These are phyloP conservation scores for Kwoniella dejecticola DNA, from an alignment of 768 basidiomycete genomes.

Conservation along the genomic window DNA sequence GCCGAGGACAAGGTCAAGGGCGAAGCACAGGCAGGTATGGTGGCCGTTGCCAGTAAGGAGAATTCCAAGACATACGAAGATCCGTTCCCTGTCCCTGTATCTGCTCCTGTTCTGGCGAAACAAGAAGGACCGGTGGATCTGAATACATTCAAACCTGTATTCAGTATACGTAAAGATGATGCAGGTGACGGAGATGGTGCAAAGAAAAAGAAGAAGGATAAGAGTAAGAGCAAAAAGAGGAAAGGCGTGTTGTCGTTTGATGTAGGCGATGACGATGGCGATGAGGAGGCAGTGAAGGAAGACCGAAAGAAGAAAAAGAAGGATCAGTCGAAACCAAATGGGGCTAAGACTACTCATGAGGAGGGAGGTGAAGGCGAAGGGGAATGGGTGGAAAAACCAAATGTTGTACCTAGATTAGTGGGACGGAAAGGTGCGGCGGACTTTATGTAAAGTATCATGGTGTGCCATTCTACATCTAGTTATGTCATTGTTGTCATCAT, in stretches of 20 bases:
- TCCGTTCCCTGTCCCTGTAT: conserved; percentile 23
- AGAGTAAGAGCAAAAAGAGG: conserved; percentile 59
- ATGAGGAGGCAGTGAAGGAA: conserved; percentile 61
- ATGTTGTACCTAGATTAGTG: conserved; percentile 49
- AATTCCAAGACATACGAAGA: not conserved
- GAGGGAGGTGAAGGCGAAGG: conserved; percentile 14
- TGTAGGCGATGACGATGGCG: conserved; percentile 59
- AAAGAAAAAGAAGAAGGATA: conserved; percentile 59
- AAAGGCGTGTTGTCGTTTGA: conserved; percentile 73
- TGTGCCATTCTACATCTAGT: too few relatives aligned
- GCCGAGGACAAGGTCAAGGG: conserved; percentile 53
- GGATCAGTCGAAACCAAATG: conserved; percentile 55
- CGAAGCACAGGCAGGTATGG: not conserved
- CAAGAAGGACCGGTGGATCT: conserved; percentile 60
- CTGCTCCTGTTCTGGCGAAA: conserved; percentile 25
- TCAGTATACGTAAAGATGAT: conserved; percentile 59
- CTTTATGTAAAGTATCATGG: conserved; percentile 62
- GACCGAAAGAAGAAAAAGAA: conserved; percentile 55
- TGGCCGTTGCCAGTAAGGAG: conserved; percentile 3
- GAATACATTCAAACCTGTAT: conserved; percentile 83
- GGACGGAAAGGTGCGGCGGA: conserved; percentile 74
- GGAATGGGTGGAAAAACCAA: conserved; percentile 48
- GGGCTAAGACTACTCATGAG: not conserved
- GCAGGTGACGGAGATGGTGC: conserved; percentile 19
- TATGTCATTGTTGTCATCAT: too few relatives aligned